Conservation (phyloP, 2,329 filamentous ascomycete genomes). For the Colletotrichum camelliae region DNA sequence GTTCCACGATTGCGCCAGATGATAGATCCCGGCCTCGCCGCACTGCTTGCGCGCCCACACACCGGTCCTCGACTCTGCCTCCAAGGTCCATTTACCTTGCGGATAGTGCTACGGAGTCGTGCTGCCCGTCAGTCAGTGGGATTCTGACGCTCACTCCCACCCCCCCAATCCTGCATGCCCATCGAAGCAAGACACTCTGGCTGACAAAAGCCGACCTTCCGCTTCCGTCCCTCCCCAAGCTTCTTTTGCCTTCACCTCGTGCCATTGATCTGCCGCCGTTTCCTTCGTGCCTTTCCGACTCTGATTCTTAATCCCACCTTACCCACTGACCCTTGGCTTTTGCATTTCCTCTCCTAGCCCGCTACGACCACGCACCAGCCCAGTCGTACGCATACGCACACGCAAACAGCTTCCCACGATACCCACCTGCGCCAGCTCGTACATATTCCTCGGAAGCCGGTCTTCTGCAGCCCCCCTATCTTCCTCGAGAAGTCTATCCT, state of each 20-base stretch:
- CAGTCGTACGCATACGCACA: not conserved
- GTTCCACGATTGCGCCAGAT: slow-evolving; percentile 19
- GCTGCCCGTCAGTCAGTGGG: not conserved
- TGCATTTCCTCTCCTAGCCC: not conserved
- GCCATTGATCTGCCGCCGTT: slow-evolving; percentile 9
- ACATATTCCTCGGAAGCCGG: slow-evolving; percentile 23
- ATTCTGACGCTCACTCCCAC: not conserved
- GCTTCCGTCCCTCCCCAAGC: slow-evolving; percentile 4
- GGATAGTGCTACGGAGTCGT: not conserved
- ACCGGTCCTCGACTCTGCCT: not conserved
- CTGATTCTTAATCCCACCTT: slow-evolving; percentile 3
- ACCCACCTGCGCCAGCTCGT: not conserved
- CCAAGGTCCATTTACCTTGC: not conserved
- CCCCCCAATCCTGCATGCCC: not conserved
- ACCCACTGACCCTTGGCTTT: not conserved
- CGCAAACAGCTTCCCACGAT: not conserved
- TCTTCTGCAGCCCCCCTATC: slow-evolving; percentile 16
- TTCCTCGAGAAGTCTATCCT: not conserved
- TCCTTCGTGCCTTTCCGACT: not conserved
- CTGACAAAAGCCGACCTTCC: slow-evolving; percentile 22
- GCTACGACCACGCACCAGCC: not conserved
- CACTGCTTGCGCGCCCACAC: not conserved
- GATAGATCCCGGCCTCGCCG: slow-evolving; percentile 9
- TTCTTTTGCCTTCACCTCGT: not conserved
- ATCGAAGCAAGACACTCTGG: slow-evolving; percentile 1